Conservation (phyloP, 257 asterid species). For the Eucommia ulmoides region DNA sequence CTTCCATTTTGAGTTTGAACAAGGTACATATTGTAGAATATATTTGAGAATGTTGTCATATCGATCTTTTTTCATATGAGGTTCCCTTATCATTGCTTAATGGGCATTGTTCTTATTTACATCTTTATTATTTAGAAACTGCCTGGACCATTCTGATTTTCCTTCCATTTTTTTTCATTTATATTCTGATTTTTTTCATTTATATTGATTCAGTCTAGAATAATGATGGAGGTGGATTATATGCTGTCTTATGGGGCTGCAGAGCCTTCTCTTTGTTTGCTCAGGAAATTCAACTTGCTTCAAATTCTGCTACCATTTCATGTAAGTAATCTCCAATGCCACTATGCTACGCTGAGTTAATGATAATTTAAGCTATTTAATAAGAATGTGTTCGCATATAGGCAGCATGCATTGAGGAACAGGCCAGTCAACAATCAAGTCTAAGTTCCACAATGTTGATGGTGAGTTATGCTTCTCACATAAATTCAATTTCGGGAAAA, state of each 20-base stretch:
- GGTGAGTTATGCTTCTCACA: constrained; percentile 37
- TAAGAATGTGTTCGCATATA: constrained; percentile 16
- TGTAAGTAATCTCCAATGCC: constrained; percentile 28
- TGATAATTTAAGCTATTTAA: constrained; percentile 1
- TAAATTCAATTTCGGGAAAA: neutral
- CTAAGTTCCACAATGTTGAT: constrained; percentile 46
- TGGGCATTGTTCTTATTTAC: too few relatives aligned
- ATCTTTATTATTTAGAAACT: too few relatives aligned
- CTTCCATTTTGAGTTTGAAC: constrained; percentile 36
- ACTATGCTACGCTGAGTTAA: constrained; percentile 1
- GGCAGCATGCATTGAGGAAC: constrained; percentile 69
- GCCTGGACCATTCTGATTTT: too few relatives aligned
- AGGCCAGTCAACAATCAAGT: constrained; percentile 22
- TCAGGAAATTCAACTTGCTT: constrained; percentile 54
- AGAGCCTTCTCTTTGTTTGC: constrained; percentile 66
- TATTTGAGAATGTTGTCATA: neutral
- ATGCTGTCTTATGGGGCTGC: constrained; percentile 98
- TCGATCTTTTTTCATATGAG: neutral
- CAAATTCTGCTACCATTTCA: constrained; percentile 72
- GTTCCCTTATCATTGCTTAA: neutral
- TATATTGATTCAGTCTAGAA: constrained; percentile 46
- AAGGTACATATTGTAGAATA: constrained; percentile 29
- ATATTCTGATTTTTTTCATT: neutral
- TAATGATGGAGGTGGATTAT: constrained; percentile 63
- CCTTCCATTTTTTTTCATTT: constrained; percentile 7